Evolutionary conservation across 495 filamentous ascomycete genomes (phyloP).

Genomic region (Penicillium riverlandense): DNA sequence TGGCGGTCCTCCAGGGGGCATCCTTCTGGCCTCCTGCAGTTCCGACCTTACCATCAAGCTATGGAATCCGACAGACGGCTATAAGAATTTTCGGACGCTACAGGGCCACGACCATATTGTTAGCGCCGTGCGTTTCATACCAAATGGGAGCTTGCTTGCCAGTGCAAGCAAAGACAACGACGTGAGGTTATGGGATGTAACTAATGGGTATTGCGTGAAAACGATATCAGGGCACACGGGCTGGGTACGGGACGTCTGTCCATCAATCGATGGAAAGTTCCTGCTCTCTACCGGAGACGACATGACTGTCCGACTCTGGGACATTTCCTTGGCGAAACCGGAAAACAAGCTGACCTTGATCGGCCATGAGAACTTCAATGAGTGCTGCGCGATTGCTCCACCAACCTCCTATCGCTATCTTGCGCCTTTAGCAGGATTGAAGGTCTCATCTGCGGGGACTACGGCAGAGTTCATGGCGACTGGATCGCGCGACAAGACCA

Average conservation of each 20-base stretch:
- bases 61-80: slow-evolving; percentile 87
- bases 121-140: slow-evolving; percentile 80
- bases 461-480: slow-evolving; percentile 83
- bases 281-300: slow-evolving; percentile 80
- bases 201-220: slow-evolving; percentile 23
- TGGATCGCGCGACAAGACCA: slow-evolving; percentile 80
- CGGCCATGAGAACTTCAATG: slow-evolving; percentile 78
- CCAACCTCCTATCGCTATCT: slow-evolving; percentile 65
- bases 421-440: slow-evolving; percentile 67
- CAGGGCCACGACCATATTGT: slow-evolving; percentile 90
- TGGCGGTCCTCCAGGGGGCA: slow-evolving; percentile 74
- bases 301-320: slow-evolving; percentile 73
- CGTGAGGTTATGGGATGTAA: slow-evolving; percentile 41
- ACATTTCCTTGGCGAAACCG: slow-evolving; percentile 39
- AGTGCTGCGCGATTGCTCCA: slow-evolving; percentile 82
- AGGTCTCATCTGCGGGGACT: slow-evolving; percentile 62
- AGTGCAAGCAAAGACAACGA: slow-evolving; percentile 52
- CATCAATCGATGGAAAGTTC: slow-evolving; percentile 76
- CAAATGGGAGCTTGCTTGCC: slow-evolving; percentile 77
- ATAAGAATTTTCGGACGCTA: slow-evolving; percentile 87
- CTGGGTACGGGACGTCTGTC: slow-evolving; percentile 83
- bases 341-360: slow-evolving; percentile 70
- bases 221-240: slow-evolving; percentile 3
- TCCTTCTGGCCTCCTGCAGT: slow-evolving; percentile 78
- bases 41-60: slow-evolving; percentile 89